Evolutionary conservation across 805 yeast genomes (phyloP), one percentile per base, ranked within the genome.

Genomic region (Starmerella floris): DNA sequence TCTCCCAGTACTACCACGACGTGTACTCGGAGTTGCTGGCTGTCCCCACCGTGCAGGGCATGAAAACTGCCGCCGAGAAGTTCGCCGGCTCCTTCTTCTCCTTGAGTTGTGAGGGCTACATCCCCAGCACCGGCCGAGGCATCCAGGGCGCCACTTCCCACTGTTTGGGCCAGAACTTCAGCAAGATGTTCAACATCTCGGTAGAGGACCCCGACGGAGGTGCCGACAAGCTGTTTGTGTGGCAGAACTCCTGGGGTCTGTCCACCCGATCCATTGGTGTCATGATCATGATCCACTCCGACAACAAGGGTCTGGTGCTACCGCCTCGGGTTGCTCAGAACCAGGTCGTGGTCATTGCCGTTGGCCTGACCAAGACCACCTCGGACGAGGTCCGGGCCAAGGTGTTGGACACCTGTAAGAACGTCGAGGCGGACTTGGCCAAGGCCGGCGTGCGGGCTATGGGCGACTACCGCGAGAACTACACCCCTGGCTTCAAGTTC

Each of bases 61-160:
- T 66, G 56, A 91, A 91, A 71, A 88, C 98, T 45, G 95, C 83
- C 62, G 87, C 88, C 68, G 99, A 91, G 70, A 87, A 84, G 69
- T 91, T 91, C 56, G 98, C 99, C 33, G 99, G 99, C 63, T 95
- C 95, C 62, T 76, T 75, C 54, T 91, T 76, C 71, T 88, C 97
- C 51, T 84, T 96, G 43, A 87, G 98, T 35, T 79, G 78, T 54
- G 99, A 91, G 68, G 97, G 97, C 53, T 91, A 82, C 62, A 84
- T 91, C 56, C 94, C 95, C 54, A 83, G 95, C 49, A 91, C 97
- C 43, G 99, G 99, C 56, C 83, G 99, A 72, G 99, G 97, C 73
- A 91, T 91, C 56, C 99, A 91, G 69, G 98, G 97, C 66, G 99
- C 88, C 48, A 91, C 99, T 30, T 85, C 96, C 30, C 99, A 91